phyloP scores from a whole-genome alignment of 768 basidiomycete genomes.

The Wakefieldia striispora region DNA sequence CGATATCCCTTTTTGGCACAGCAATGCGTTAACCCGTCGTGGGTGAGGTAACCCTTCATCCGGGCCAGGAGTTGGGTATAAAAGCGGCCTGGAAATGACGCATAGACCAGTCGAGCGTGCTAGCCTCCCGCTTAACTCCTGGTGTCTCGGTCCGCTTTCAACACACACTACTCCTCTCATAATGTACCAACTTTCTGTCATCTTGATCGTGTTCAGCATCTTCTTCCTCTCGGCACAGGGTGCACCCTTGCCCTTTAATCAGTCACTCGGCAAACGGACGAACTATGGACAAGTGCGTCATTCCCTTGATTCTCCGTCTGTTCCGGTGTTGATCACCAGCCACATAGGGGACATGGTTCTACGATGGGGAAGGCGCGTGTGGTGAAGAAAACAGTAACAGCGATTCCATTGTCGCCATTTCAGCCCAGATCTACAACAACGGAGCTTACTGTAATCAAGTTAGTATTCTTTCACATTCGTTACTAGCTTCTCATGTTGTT shows the following conservation, averaged over 20 bases:
- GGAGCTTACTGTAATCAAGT: slow-evolving; percentile 65
- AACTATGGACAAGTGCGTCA: slow-evolving; percentile 54
- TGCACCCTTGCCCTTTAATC: slow-evolving; percentile 30
- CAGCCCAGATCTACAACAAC: slow-evolving; percentile 48
- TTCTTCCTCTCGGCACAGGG: slow-evolving; percentile 43
- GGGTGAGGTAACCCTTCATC: slow-evolving; percentile 30
- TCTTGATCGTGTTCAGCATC: slow-evolving; percentile 41
- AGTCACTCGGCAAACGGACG: slow-evolving; percentile 47
- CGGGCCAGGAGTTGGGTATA: slow-evolving; percentile 20
- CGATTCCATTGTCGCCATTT: slow-evolving; percentile 63
- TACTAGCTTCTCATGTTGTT: slow-evolving; percentile 8
- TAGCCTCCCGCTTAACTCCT: slow-evolving; percentile 4
- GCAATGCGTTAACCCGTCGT: slow-evolving; percentile 21
- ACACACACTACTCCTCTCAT: neutral
- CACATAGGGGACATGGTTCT: slow-evolving; percentile 65
- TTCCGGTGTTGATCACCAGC: slow-evolving; percentile 6
- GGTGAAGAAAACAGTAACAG: slow-evolving; percentile 47
- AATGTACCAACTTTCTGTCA: slow-evolving; percentile 22
- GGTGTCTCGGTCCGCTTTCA: neutral
- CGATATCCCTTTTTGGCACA: slow-evolving; percentile 24
- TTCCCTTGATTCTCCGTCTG: neutral
- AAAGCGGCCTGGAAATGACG: slow-evolving; percentile 13
- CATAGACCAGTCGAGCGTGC: neutral
- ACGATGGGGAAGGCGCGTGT: slow-evolving; percentile 63
- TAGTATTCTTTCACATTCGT: slow-evolving; percentile 15